phyloP scores from a whole-genome alignment of 2,329 filamentous ascomycete genomes.

The Scytalidium sp. region DNA sequence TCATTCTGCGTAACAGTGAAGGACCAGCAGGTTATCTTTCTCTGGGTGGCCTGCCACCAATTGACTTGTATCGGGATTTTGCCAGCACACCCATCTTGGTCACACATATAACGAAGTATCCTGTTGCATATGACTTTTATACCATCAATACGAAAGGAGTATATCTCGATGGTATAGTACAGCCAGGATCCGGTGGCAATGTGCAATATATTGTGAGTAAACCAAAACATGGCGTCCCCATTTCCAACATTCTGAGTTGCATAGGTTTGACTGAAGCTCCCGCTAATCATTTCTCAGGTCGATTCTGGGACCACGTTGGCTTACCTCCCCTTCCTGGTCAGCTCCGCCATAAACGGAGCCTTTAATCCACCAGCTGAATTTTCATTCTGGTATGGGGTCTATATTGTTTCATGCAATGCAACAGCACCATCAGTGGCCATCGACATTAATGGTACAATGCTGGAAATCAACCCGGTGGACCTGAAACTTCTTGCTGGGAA shows the following conservation, averaged over 20 bases:
- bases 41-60: slow-evolving; percentile 46
- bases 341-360: slow-evolving; percentile 32
- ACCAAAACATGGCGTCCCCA: too few species aligned
- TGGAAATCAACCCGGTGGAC: slow-evolving; percentile 27
- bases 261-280: slow-evolving; percentile 33
- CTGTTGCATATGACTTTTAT: slow-evolving; percentile 16
- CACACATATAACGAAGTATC: slow-evolving; percentile 14
- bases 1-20: slow-evolving; percentile 33
- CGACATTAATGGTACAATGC: slow-evolving; percentile 32
- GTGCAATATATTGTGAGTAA: slow-evolving; percentile 12
- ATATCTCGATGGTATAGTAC: slow-evolving; percentile 4
- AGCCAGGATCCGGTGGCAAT: slow-evolving; percentile 2
- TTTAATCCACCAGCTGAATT: slow-evolving; percentile 40
- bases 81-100: slow-evolving; percentile 14
- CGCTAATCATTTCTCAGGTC: slow-evolving; percentile 16
- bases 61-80: slow-evolving; percentile 23
- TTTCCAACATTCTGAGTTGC: not conserved
- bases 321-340: slow-evolving; percentile 35
- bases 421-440: slow-evolving; percentile 38
- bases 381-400: slow-evolving; percentile 25
- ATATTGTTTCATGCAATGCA: slow-evolving; percentile 39
- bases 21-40: slow-evolving; percentile 41
- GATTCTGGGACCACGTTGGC: slow-evolving; percentile 41
- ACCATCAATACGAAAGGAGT: slow-evolving; percentile 15
- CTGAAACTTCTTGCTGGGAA: slow-evolving; percentile 22